A percentile compares a stretch with the other conserved stretches of the same genome.
phyloP scores from a whole-genome alignment of 306 rosid species.

The Castanopsis chinensis region DNA sequence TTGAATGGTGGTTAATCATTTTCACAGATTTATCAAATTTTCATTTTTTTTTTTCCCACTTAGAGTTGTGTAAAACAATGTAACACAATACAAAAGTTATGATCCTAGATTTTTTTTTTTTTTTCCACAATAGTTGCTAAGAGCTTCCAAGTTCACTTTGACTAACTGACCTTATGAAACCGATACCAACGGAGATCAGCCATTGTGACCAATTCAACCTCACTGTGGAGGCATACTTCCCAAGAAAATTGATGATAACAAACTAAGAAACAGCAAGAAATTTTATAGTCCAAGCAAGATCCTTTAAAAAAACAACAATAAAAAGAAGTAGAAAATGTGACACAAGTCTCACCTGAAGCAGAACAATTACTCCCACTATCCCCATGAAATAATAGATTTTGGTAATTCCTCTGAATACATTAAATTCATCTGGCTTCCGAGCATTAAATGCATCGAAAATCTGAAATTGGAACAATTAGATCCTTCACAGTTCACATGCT shows the following conservation, averaged over 20 bases:
- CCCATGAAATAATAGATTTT: conserved; percentile 72
- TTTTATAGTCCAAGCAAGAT: neutral
- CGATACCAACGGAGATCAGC: conserved; percentile 64
- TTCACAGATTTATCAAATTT: no score
- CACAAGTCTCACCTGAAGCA: conserved; percentile 66
- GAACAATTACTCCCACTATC: conserved; percentile 58
- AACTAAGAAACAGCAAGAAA: conserved; percentile 38
- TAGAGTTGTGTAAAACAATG: no score
- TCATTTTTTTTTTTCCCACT: no score
- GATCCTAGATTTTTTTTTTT: no score
- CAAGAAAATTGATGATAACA: conserved; percentile 68
- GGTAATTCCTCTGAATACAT: conserved; percentile 70
- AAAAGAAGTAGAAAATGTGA: neutral
- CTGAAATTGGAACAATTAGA: conserved; percentile 34
- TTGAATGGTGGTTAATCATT: no score
- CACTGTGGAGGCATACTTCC: conserved; percentile 62
- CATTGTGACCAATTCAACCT: conserved; percentile 74
- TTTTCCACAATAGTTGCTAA: no score
- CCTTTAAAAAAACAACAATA: neutral
- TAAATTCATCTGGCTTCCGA: conserved; percentile 75
- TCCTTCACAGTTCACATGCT: conserved; percentile 11
- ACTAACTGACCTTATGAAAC: conserved; percentile 61
- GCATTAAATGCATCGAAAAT: conserved; percentile 90
- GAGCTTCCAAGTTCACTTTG: neutral
- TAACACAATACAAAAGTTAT: no score